Conservation (phyloP, 768 basidiomycete genomes). For the Boletus rubropictus region DNA sequence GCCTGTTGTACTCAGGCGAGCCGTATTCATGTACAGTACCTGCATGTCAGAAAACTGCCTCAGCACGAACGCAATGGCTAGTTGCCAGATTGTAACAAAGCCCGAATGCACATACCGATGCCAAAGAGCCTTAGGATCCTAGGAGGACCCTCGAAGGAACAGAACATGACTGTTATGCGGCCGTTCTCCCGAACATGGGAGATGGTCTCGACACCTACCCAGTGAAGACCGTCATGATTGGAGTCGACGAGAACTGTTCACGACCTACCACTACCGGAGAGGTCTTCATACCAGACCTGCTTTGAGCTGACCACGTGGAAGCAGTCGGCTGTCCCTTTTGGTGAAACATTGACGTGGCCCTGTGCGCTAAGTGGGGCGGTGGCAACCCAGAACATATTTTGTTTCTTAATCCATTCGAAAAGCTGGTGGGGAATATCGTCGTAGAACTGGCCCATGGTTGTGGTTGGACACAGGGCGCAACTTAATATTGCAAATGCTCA, state of each 20-base stretch:
- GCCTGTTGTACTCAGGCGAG: constrained; percentile 50
- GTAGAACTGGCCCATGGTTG: constrained; percentile 53
- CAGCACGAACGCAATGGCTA: neutral
- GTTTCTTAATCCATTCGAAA: constrained; percentile 52
- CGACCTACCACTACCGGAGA: constrained; percentile 62
- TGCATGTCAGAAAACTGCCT: constrained; percentile 16
- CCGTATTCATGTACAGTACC: constrained; percentile 61
- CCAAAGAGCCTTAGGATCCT: constrained; percentile 55
- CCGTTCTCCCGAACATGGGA: constrained; percentile 60
- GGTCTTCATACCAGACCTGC: constrained; percentile 69
- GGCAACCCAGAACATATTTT: constrained; percentile 69
- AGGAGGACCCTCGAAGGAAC: constrained; percentile 57
- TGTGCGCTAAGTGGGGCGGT: constrained; percentile 53
- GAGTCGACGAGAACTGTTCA: neutral
- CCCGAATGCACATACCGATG: constrained; percentile 34
- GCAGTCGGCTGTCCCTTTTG: constrained; percentile 59
- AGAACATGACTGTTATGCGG: constrained; percentile 58
- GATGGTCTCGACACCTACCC: constrained; percentile 52
- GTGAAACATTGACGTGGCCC: constrained; percentile 63
- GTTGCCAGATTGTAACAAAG: neutral
- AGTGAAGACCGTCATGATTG: neutral
- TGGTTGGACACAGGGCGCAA: too few species aligned
- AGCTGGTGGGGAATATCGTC: constrained; percentile 52
- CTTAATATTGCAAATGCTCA: too few species aligned
- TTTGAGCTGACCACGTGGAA: constrained; percentile 54